Evolutionary conservation across 202 grass and related monocot species (phyloP).

Genomic region (Eragrostis tef): DNA sequence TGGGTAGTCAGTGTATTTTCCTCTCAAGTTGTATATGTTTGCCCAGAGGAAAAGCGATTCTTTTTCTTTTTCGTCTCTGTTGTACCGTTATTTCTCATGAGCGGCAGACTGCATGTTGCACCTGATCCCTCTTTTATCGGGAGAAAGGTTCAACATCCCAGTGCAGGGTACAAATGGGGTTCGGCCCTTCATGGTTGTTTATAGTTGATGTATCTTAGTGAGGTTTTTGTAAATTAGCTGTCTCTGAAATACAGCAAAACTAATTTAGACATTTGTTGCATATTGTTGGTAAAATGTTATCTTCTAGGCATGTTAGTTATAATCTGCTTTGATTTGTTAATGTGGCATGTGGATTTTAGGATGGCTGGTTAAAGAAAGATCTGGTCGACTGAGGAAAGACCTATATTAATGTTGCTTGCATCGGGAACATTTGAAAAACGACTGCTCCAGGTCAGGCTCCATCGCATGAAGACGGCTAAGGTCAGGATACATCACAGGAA

Average conservation of each 20-base stretch:
- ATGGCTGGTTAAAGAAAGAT: neutral
- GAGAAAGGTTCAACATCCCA: slow-evolving; percentile 39
- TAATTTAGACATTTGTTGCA: slow-evolving; percentile 26
- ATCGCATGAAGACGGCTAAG: too few species aligned
- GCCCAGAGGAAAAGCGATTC: slow-evolving; percentile 48
- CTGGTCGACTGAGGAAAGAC: too few species aligned
- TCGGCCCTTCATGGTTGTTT: too few species aligned
- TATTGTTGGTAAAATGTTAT: slow-evolving; percentile 13
- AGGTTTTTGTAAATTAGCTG: slow-evolving; percentile 41
- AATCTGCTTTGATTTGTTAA: neutral
- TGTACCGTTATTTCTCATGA: slow-evolving; percentile 39
- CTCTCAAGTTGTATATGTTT: slow-evolving; percentile 67
- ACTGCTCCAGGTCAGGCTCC: neutral
- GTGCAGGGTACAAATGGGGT: slow-evolving; percentile 40
- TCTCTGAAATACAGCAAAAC: neutral
- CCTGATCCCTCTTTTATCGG: slow-evolving; percentile 59
- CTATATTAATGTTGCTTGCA: neutral
- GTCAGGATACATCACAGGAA: neutral
- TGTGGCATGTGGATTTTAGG: neutral
- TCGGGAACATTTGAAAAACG: too few species aligned
- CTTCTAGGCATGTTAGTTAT: neutral
- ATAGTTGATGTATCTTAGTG: slow-evolving; percentile 49
- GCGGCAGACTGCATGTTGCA: slow-evolving; percentile 40
- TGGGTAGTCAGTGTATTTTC: slow-evolving; percentile 37
- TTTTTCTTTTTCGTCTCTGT: neutral